These are phyloP conservation scores for Fusarium phyllophilum DNA, from an alignment of 2,329 filamentous ascomycete species.

Conservation along the genomic window DNA sequence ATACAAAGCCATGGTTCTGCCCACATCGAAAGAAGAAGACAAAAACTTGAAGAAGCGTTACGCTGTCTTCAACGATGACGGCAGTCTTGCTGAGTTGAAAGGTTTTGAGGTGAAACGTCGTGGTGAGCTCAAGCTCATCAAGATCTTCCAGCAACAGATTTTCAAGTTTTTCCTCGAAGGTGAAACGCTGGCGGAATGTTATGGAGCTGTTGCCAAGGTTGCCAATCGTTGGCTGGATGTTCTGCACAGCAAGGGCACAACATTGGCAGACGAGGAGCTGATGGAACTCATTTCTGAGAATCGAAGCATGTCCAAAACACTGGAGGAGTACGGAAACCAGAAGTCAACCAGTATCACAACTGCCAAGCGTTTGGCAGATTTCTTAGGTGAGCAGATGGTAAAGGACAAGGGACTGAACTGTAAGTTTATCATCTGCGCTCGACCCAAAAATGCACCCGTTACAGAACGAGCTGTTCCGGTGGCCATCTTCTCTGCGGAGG, in stretches of 20 bases:
- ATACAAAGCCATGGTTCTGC: conserved; percentile 96
- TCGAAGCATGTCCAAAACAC: conserved; percentile 94
- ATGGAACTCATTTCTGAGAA: conserved; percentile 99
- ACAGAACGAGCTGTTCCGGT: conserved; percentile 95
- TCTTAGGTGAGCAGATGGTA: conserved; percentile 97
- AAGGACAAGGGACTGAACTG: conserved; percentile 99
- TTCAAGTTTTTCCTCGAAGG: conserved; percentile 99
- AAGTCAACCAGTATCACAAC: conserved; percentile 99
- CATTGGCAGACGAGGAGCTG: conserved; percentile 93
- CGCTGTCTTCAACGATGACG: conserved; percentile 98
- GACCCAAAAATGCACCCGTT: conserved; percentile 87
- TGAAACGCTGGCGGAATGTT: conserved; percentile 86
- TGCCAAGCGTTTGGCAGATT: conserved; percentile 92
- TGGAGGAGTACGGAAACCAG: conserved; percentile 94
- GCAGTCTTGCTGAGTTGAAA: conserved; percentile 93
- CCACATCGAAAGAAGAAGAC: conserved; percentile 98
- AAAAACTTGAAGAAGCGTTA: conserved; percentile 99
- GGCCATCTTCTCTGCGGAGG: conserved; percentile 95
- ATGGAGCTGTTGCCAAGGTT: conserved; percentile 90
- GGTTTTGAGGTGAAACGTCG: conserved; percentile 97
- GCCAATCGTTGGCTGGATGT: conserved; percentile 98
- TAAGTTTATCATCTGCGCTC: conserved; percentile 97
- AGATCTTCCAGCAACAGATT: conserved; percentile 99
- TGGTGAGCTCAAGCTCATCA: conserved; percentile 98
- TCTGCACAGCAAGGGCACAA: conserved; percentile 85